Percentiles rank a stretch among this genome's conserved stretches.
Conservation (phyloP, 192 early-diverging fungal species). For the Anaeromyces robustus region DNA sequence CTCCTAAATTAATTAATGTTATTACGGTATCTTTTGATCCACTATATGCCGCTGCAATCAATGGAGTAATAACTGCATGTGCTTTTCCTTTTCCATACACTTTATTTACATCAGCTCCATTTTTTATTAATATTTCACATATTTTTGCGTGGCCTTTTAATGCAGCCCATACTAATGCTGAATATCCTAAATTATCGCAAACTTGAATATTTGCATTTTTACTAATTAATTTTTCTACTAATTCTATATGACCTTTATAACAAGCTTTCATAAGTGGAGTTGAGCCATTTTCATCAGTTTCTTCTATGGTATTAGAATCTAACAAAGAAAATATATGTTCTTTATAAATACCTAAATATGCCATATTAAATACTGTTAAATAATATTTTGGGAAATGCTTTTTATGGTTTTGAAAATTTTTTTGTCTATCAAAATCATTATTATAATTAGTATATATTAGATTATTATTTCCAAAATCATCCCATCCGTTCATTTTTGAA, state of each 20-base stretch:
- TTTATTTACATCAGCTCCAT: slow-evolving; percentile 13
- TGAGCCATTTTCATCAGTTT: not conserved
- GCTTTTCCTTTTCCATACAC: slow-evolving; percentile 14
- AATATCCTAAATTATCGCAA: slow-evolving; percentile 15
- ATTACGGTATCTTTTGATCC: slow-evolving; percentile 17
- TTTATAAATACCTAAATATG: not conserved
- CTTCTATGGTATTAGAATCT: too few relatives aligned
- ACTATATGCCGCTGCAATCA: slow-evolving; percentile 17
- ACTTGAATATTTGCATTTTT: not conserved
- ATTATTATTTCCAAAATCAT: too few relatives aligned
- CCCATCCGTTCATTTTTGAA: not conserved
- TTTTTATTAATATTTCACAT: slow-evolving; percentile 6
- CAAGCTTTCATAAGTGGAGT: slow-evolving; percentile 12
- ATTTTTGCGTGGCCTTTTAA: slow-evolving; percentile 17
- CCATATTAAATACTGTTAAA: not conserved
- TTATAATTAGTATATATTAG: not conserved
- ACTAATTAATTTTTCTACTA: not conserved
- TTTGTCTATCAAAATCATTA: not conserved
- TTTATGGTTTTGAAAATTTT: not conserved
- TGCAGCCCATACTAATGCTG: slow-evolving; percentile 33
- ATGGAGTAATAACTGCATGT: slow-evolving; percentile 19
- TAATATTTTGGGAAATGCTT: not conserved
- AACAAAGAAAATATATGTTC: too few relatives aligned
- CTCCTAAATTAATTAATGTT: slow-evolving; percentile 19
- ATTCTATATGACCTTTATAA: slow-evolving; percentile 11